Evolutionary conservation across 805 yeast genomes (phyloP), one percentile per base, ranked within the genome.

Genomic region (Nematodospora valgi): DNA sequence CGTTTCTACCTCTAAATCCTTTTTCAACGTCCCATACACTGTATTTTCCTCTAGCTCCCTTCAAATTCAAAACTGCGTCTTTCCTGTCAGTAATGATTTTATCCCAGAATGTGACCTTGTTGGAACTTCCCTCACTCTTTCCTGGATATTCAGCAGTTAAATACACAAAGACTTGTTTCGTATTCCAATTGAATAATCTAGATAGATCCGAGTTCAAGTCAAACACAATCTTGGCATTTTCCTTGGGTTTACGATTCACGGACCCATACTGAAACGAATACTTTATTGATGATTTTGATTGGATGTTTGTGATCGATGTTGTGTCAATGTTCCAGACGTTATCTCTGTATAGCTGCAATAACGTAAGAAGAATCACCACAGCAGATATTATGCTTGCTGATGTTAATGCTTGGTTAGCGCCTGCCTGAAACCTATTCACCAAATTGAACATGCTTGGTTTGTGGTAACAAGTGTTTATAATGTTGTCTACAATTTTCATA

Each of bases 151-250:
- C 91, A 2, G 94, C 95, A 3, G 94, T 85, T 43, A 93, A 68
- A 51, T 91, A 93, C 4, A 82, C 85, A 51, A 93, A 91, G n/a
- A 91, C 79, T 59, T 91, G 98, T 55, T 91, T 91, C 9, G 98
- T 93, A 62, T 91, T 93, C 96, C 97, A 91, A 59, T 84, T 88
- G 73, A 89, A 89, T 34, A 93, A 69, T 2, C 86, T 80, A 2
- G 85, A 55, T 42, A 91, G 68, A 58, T 91, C 96, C 1, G 70
- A 68, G 5, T 76, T 77, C 30, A 93, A 62, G 54, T 86, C 95
- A 51, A 93, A 88, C 9, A 63, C 62, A 25, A 88, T 57, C 47
- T 72, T 76, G 38, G 83, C 70, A 54, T 86, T 86, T 52, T 89
- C 95, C 62, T 82, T 88, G 33, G 85, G 80, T 45, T 70, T 73